These are phyloP conservation scores for Myxozyma melibiosi DNA, from an alignment of 805 yeast genomes.

Conservation along the genomic window DNA sequence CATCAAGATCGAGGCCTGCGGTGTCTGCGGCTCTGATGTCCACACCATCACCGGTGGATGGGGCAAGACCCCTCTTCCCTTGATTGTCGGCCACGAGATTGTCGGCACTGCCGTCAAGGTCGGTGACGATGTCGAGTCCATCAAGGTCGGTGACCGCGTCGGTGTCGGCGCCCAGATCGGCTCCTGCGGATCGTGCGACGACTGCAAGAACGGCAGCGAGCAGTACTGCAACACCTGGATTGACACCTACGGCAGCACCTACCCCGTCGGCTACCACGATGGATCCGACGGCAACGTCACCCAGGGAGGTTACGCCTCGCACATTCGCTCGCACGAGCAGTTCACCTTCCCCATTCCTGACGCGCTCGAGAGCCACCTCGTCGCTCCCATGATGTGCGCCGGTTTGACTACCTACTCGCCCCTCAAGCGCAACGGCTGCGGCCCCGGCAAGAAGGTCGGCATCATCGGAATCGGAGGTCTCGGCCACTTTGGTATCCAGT, in stretches of 20 bases:
- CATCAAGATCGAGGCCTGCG: conserved; percentile 49
- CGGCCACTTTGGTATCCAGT: conserved; percentile 62
- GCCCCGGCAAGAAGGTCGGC: conserved; percentile 57
- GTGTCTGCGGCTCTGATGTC: conserved; percentile 61
- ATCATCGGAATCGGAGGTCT: conserved; percentile 67
- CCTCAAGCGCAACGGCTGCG: conserved; percentile 50
- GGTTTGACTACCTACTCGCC: conserved; percentile 75
- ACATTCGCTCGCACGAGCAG: conserved; percentile 62
- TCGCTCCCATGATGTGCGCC: conserved; percentile 76
- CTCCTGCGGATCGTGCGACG: conserved; percentile 61
- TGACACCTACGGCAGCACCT: conserved; percentile 55
- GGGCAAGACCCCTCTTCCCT: conserved; percentile 45
- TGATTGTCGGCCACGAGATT: conserved; percentile 54
- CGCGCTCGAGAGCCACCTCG: conserved; percentile 52
- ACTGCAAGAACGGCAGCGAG: conserved; percentile 59
- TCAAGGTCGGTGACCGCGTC: conserved; percentile 69
- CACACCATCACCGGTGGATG: conserved; percentile 57
- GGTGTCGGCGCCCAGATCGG: conserved; percentile 76
- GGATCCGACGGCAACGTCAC: conserved; percentile 48
- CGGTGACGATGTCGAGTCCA: conserved; percentile 57
- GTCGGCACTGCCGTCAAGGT: conserved; percentile 43
- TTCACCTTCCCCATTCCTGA: conserved; percentile 67
- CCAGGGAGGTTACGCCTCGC: conserved; percentile 70
- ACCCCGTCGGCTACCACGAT: conserved; percentile 37
- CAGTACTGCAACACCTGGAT: conserved; percentile 54